A percentile compares a stretch with the other conserved stretches of the same genome.
These are phyloP conservation scores for Allomyces arbusculus DNA, from an alignment of 192 early-diverging fungal genomes.

Conservation along the genomic window DNA sequence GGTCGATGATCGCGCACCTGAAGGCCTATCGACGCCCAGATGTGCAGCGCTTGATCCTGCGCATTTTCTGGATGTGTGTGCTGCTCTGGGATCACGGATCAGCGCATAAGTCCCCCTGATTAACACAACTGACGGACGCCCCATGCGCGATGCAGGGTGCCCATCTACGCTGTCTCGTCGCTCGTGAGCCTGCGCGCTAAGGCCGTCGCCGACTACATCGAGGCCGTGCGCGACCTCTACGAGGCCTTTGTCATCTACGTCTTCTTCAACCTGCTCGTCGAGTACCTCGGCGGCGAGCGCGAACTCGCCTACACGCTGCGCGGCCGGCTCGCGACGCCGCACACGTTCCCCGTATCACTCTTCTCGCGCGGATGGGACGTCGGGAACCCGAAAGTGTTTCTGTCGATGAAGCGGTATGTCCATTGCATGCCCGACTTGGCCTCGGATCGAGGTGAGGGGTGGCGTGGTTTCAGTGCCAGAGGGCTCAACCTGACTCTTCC, in stretches of 20 bases:
- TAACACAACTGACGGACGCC: neutral
- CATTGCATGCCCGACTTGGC: no score
- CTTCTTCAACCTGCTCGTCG: slow-evolving; percentile 72
- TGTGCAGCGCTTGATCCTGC: slow-evolving; percentile 45
- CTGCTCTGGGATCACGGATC: neutral
- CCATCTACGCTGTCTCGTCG: slow-evolving; percentile 71
- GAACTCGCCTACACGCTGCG: slow-evolving; percentile 59
- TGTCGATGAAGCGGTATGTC: slow-evolving; percentile 48
- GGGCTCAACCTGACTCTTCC: no score
- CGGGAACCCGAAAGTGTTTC: slow-evolving; percentile 65
- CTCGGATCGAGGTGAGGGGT: no score
- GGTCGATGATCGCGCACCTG: slow-evolving; percentile 17
- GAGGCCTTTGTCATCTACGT: slow-evolving; percentile 93
- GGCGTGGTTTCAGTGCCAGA: no score
- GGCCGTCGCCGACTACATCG: slow-evolving; percentile 57
- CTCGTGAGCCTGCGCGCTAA: slow-evolving; percentile 54
- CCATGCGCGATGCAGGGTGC: slow-evolving; percentile 33
- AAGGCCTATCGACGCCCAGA: slow-evolving; percentile 28
- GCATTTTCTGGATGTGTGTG: slow-evolving; percentile 30
- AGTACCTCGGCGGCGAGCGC: slow-evolving; percentile 77
- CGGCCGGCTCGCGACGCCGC: slow-evolving; percentile 48
- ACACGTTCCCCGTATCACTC: slow-evolving; percentile 60
- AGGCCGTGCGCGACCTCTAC: slow-evolving; percentile 78
- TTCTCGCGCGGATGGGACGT: slow-evolving; percentile 24
- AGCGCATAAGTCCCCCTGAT: neutral